Evolutionary conservation across 1,284 basidiomycete species (phyloP), one percentile per base, ranked within the genome.

Genomic region (Sporisorium graminicola): DNA sequence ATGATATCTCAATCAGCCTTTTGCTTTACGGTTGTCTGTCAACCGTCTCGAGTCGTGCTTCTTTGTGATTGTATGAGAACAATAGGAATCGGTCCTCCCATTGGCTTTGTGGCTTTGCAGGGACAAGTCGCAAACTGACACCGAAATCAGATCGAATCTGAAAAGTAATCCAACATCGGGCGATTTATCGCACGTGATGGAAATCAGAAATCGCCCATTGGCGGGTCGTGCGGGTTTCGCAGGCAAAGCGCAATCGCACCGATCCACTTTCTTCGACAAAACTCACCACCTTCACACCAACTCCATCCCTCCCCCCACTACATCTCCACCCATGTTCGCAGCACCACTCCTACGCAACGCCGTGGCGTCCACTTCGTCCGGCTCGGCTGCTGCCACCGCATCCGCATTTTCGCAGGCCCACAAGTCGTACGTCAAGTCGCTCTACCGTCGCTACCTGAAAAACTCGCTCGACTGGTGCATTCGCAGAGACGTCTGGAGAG

Each of bases 401-500:
- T 49, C 78, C 8, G 61, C 76, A 27, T 94, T 93, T 88, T 90
- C 92, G 50, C 87, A 90, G 50, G 92, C 91, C 5, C 93, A 95
- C 88, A 89, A 90, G 86, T 89, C 91, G 83, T 93, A 95, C 86
- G 94, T 98, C 87, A 93, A 94, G 88, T 93, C 92, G 27, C 90
- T 98, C 14, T 98, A 97, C 89, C 91, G 90, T 84, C 91, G 95
- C 53, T 91, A 90, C 84, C 89, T 97, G 68, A 92, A 89, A 80
- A 94, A 96, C 86, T 89, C 92, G 66, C 88, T 95, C 64, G 91
- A 98, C 87, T 98, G 95, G 95, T 91, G 90, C 65, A 89, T 96
- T 79, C 89, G 92, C 65, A 88, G 94, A 73, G 92, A 94, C 83
- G 83, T 94, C 7, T 97, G 94, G 94, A 90, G 95, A 74, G 89